Percentiles rank a stretch among this genome's conserved stretches.
Conservation (phyloP, 2,329 filamentous ascomycete species). For the Botrytis porri region DNA sequence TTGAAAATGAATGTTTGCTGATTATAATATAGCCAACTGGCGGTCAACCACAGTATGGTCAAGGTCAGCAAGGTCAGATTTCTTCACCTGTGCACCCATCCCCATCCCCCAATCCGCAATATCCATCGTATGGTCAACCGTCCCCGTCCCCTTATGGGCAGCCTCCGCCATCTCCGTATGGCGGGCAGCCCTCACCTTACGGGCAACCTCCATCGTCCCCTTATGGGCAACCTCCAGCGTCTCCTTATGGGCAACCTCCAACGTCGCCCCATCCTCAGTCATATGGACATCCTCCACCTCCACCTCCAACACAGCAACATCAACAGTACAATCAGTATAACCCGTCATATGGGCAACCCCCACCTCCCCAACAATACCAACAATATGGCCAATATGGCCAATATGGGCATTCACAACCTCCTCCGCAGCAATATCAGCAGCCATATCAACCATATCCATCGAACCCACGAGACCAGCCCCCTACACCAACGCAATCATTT, state of each 20-base stretch:
- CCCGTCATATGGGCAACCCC: conserved; percentile 2
- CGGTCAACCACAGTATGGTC: conserved; percentile 13
- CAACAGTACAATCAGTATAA: conserved; percentile 12
- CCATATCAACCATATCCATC: neutral
- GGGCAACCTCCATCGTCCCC: neutral
- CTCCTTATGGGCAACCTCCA: neutral
- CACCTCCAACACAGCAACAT: conserved; percentile 1
- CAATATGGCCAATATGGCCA: conserved; percentile 13
- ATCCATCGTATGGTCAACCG: neutral
- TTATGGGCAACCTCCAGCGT: neutral
- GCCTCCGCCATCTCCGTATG: conserved; percentile 1
- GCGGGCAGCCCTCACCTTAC: neutral
- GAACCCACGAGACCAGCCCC: neutral
- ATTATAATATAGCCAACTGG: conserved; percentile 11
- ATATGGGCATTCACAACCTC: neutral
- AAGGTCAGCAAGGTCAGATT: conserved; percentile 14
- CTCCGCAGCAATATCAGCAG: neutral
- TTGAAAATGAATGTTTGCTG: conserved; percentile 9
- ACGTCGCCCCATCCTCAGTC: conserved; percentile 3
- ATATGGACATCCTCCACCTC: conserved; percentile 1
- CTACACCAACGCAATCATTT: neutral
- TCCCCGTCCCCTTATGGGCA: neutral
- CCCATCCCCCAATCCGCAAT: conserved; percentile 9
- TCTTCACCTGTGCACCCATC: conserved; percentile 8
- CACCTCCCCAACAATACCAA: conserved; percentile 2